Base-by-base conservation (phyloP, 805 yeast genomes). In the Schizosaccharomyces japonicus region DNA sequence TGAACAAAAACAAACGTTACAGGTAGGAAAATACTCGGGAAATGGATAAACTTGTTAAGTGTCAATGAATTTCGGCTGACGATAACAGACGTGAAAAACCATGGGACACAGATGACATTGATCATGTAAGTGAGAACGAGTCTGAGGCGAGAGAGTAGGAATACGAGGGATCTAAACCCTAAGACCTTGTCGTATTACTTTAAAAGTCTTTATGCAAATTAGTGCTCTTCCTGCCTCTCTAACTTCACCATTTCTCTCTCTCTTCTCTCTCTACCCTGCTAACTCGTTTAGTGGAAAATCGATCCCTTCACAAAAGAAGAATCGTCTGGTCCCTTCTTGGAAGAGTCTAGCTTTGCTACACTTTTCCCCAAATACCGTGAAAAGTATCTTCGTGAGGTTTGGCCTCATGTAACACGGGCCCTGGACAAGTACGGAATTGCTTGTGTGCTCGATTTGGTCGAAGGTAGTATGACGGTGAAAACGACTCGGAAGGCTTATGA, bases 351-450 rank as follows among this genome's bases (percentile, higher is more conserved):
- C 40, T 90, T 90, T 60, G 80, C 84, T 76, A 84, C 95, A 2
- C 66, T 90, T 47, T 90, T 90, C 64, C 98, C 98, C 19, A 90
- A 90, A 65, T 90, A 90, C 64, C 76, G 98, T 65, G 98, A 90
- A 63, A 76, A 71, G 48, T 90, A 90, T 58, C 65, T 90, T 49
- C 78, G 83, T 56, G 77, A 80, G 50, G 73, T 87, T 45, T 90
- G 98, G 98, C 78, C 80, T 47, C 95, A 90, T 52, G 90, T 90
- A 8, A 83, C 95, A 1, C 75, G 71, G 56, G 71, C 87, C 0
- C 65, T 90, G 31, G 81, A 79, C 25, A 69, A 23, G 25, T 75
- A 76, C 55, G 78, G 80, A 49, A 69, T 90, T 42, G 77, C 78
- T n/a, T 82, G 95, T 62, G 77, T 76, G 33, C 66, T 90, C 52